Evolutionary conservation across 768 basidiomycete genomes (phyloP).

Genomic region (Holtermanniella nyarrowii): DNA sequence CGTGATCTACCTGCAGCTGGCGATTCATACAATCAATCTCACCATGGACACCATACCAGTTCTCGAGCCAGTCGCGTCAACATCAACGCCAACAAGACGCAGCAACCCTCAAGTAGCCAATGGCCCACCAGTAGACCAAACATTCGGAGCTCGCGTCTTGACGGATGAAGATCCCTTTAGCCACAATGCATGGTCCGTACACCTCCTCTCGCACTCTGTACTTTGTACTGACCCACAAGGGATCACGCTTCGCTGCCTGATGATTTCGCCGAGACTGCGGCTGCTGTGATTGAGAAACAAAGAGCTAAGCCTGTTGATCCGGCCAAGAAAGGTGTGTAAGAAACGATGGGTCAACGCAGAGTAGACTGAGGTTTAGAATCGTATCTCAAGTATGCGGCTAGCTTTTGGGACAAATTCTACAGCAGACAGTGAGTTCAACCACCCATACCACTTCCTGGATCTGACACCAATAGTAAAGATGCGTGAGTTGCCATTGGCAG

Average conservation of each 20-base stretch:
- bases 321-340: constrained; percentile 54
- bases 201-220: constrained; percentile 40
- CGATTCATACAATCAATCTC: no score
- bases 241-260: constrained; percentile 44
- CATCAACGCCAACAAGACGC: no score
- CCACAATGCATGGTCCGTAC: constrained; percentile 53
- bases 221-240: constrained; percentile 16
- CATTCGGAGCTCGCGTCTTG: constrained; percentile 34
- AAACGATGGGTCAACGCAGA: constrained; percentile 8
- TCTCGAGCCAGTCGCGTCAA: no score
- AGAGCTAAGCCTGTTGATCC: constrained; percentile 60
- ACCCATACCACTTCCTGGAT: constrained; percentile 7
- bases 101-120: constrained; percentile 6
- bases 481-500: background rate
- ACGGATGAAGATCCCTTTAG: constrained; percentile 28
- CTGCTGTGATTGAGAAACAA: constrained; percentile 60
- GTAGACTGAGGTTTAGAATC: constrained; percentile 10
- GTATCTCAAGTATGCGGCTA: constrained; percentile 34
- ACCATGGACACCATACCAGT: no score
- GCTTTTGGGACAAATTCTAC: constrained; percentile 83
- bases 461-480: background rate
- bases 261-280: constrained; percentile 67
- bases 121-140: constrained; percentile 30
- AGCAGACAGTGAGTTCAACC: constrained; percentile 56
- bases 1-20: no score